These are phyloP conservation scores for Fusarium aywerte DNA, from an alignment of 2,329 filamentous ascomycete species.

Conservation along the genomic window DNA sequence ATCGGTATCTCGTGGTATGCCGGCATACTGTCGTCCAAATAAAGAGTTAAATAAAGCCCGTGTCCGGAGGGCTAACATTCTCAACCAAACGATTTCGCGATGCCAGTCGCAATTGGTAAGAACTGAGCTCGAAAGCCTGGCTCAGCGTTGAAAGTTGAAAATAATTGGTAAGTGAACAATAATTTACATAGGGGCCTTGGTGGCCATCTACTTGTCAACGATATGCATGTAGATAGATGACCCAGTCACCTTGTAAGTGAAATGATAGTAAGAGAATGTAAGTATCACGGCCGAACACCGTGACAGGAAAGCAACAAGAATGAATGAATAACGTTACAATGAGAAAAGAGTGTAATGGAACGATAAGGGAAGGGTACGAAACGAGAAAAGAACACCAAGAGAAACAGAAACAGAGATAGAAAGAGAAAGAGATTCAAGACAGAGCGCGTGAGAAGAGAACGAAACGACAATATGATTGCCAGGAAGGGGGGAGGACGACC, in stretches of 20 bases:
- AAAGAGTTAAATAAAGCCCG: slow-evolving; percentile 63
- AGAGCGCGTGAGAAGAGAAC: slow-evolving; percentile 36
- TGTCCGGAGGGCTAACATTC: slow-evolving; percentile 55
- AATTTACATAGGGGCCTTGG: slow-evolving; percentile 38
- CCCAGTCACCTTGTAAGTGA: slow-evolving; percentile 38
- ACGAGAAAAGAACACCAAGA: slow-evolving; percentile 35
- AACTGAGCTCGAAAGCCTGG: slow-evolving; percentile 22
- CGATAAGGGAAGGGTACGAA: slow-evolving; percentile 13
- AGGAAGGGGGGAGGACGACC: slow-evolving; percentile 1
- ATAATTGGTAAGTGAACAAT: slow-evolving; percentile 25
- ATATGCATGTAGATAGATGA: slow-evolving; percentile 45
- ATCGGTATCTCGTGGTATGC: slow-evolving; percentile 55
- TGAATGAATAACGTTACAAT: slow-evolving; percentile 24
- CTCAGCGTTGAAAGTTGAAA: slow-evolving; percentile 19
- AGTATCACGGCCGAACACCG: slow-evolving; percentile 16
- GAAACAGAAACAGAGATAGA: slow-evolving; percentile 33
- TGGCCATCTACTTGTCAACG: slow-evolving; percentile 41
- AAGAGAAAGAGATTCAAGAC: slow-evolving; percentile 29
- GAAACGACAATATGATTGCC: slow-evolving; percentile 34
- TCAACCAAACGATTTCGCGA: slow-evolving; percentile 51
- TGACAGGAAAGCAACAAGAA: slow-evolving; percentile 24
- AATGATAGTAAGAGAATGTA: slow-evolving; percentile 24
- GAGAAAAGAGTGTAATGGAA: slow-evolving; percentile 19
- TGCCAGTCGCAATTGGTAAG: slow-evolving; percentile 42
- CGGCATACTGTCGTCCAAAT: slow-evolving; percentile 64